These are phyloP conservation scores for Tetracentron sinense DNA, from an alignment of 164 flowering plant species.

Conservation along the genomic window DNA sequence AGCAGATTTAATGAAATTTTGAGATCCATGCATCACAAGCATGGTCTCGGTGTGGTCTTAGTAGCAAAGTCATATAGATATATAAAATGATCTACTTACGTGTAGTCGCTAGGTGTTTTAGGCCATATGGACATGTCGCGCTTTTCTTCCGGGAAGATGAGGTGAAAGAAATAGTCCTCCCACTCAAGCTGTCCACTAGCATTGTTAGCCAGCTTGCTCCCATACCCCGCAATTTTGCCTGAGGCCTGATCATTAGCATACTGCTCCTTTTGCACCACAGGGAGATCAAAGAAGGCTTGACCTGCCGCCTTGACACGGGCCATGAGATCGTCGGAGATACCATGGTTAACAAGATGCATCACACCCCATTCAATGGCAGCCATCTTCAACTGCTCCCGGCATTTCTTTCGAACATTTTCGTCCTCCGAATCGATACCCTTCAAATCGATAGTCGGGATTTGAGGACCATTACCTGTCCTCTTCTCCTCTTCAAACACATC, in stretches of 20 bases:
- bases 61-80: too few species aligned
- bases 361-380: conserved; percentile 86
- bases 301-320: conserved; percentile 63
- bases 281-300: conserved; percentile 55
- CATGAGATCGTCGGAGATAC: conserved; percentile 58
- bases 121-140: conserved; percentile 85
- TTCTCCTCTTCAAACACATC: conserved; percentile 73
- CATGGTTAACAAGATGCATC: conserved; percentile 84
- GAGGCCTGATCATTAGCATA: conserved; percentile 72
- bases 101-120: conserved; percentile 58
- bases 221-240: conserved; percentile 85
- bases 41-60: too few species aligned
- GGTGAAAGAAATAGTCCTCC: conserved; percentile 94
- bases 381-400: conserved; percentile 46
- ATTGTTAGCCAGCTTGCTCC: conserved; percentile 86
- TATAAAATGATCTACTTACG: conserved; percentile 37
- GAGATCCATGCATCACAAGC: too few species aligned
- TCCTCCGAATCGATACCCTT: conserved; percentile 48
- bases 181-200: conserved; percentile 87
- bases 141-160: conserved; percentile 65
- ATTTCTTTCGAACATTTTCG: conserved; percentile 28
- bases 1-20: too few species aligned
- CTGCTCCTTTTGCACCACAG: conserved; percentile 81
- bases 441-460: conserved; percentile 68
- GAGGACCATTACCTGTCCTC: conserved; percentile 54